These are phyloP conservation scores for Daldinia bambusicola DNA, from an alignment of 495 filamentous ascomycete species.

Conservation along the genomic window DNA sequence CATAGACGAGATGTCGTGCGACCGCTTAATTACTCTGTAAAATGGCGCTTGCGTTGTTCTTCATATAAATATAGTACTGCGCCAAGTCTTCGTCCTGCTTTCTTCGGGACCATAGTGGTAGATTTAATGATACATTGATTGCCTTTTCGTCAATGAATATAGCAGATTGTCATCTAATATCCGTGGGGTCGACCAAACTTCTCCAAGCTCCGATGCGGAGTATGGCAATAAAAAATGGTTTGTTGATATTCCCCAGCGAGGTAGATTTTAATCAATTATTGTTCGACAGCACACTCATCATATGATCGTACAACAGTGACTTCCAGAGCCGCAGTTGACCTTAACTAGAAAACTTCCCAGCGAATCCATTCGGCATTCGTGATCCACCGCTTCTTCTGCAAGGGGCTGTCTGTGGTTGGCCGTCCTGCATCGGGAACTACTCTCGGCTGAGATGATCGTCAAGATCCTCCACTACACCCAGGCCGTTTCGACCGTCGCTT, in stretches of 20 bases:
- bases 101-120: neutral
- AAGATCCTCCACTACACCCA: conserved; percentile 27
- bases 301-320: conserved; percentile 9
- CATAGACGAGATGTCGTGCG: neutral
- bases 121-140: conserved; percentile 6
- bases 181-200: neutral
- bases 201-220: conserved; percentile 3
- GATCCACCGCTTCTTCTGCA: conserved; percentile 43
- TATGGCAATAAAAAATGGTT: neutral
- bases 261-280: conserved; percentile 11
- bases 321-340: conserved; percentile 8
- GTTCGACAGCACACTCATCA: neutral
- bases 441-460: conserved; percentile 40
- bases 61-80: conserved; percentile 6
- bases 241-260: neutral
- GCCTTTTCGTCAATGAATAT: conserved; percentile 2
- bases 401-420: conserved; percentile 29
- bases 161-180: conserved; percentile 28
- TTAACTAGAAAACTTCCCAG: conserved; percentile 11
- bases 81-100: neutral
- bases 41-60: conserved; percentile 12
- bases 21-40: conserved; percentile 3
- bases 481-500: conserved; percentile 28
- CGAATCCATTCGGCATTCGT: conserved; percentile 25
- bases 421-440: conserved; percentile 38